Evolutionary conservation across 1,284 basidiomycete species (phyloP).

Genomic region (Paramarasmius palmivorus): DNA sequence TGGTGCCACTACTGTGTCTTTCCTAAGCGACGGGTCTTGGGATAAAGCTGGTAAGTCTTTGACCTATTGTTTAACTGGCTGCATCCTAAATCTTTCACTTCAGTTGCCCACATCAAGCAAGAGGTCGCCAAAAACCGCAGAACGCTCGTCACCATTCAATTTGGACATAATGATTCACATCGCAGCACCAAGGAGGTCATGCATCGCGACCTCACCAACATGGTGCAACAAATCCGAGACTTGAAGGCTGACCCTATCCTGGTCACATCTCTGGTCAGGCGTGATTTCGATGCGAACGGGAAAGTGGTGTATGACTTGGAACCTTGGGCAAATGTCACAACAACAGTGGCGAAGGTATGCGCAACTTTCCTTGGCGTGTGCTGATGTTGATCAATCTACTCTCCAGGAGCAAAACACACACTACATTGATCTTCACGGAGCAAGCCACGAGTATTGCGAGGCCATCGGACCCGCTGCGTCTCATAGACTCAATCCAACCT

Average conservation of each 20-base stretch:
- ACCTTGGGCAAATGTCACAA: neutral
- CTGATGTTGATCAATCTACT: no score
- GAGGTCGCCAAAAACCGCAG: neutral
- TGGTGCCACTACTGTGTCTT: neutral
- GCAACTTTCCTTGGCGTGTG: no score
- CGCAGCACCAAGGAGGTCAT: neutral
- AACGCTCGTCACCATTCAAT: neutral
- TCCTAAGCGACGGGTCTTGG: neutral
- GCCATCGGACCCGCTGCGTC: neutral
- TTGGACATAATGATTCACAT: neutral
- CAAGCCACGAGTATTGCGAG: slow-evolving; percentile 1
- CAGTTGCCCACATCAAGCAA: neutral
- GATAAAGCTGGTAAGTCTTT: neutral
- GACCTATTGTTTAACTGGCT: neutral
- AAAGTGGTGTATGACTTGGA: neutral
- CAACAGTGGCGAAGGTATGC: neutral
- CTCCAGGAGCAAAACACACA: neutral
- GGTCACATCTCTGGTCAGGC: neutral
- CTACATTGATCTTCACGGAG: neutral
- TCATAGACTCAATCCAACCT: neutral
- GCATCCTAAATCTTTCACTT: neutral
- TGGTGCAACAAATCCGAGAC: neutral
- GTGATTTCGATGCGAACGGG: neutral
- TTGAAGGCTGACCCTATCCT: neutral
- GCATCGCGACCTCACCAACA: neutral